These are phyloP conservation scores for Pleurotus cornucopiae DNA, from an alignment of 768 basidiomycete genomes.

Conservation along the genomic window DNA sequence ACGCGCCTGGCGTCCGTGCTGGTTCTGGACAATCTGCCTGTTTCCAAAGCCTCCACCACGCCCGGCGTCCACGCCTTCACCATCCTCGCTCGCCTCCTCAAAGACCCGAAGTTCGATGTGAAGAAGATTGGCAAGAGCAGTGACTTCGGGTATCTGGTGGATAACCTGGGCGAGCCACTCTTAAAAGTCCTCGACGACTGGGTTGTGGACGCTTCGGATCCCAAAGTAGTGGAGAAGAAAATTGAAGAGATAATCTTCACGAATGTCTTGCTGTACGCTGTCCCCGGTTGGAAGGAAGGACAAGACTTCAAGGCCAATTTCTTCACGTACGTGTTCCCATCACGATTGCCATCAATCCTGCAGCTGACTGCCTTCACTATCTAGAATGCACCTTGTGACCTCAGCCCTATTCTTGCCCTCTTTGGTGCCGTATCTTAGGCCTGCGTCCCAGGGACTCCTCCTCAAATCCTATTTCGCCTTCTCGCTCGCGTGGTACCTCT, in stretches of 20 bases:
- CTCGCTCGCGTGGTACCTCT: conserved; percentile 49
- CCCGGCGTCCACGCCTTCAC: conserved; percentile 39
- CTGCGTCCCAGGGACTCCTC: conserved; percentile 42
- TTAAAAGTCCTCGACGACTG: conserved; percentile 29
- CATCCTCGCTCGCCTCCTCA: conserved; percentile 52
- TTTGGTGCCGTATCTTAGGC: conserved; percentile 33
- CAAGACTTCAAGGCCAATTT: conserved; percentile 52
- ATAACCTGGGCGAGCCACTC: conserved; percentile 18
- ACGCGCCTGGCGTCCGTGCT: neutral
- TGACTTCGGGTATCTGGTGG: conserved; percentile 34
- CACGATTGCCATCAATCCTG: neutral
- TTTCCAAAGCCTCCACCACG: neutral
- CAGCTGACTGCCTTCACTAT: neutral
- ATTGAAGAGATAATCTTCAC: conserved; percentile 62
- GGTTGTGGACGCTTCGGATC: conserved; percentile 31
- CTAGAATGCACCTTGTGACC: conserved; percentile 63
- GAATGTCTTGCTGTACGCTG: conserved; percentile 48
- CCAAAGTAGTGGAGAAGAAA: conserved; percentile 42
- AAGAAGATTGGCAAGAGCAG: conserved; percentile 15
- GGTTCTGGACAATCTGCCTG: neutral
- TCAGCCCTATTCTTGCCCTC: conserved; percentile 59
- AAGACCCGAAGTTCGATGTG: conserved; percentile 35
- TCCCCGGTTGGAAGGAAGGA: conserved; percentile 45
- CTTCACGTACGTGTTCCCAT: conserved; percentile 41
- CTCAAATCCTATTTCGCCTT: conserved; percentile 56